These are phyloP conservation scores for Citrus cavaleriei DNA, from an alignment of 345 rosid genomes.

Conservation along the genomic window DNA sequence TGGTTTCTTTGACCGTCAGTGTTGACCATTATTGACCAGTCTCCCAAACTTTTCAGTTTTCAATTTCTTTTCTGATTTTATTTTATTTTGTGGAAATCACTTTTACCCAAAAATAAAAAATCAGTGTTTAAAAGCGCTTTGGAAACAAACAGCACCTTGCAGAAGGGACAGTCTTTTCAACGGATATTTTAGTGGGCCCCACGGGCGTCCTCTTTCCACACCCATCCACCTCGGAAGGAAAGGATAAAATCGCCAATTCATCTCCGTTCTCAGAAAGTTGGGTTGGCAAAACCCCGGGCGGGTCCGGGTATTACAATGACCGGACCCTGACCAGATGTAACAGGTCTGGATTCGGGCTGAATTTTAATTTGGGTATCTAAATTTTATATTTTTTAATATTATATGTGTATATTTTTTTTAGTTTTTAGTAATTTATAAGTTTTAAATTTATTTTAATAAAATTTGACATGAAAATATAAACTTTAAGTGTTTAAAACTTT, in stretches of 20 bases:
- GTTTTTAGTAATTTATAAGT: too few relatives aligned
- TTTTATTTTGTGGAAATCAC: too few relatives aligned
- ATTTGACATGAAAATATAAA: too few relatives aligned
- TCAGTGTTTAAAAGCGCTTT: background rate
- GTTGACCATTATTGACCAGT: constrained; percentile 5
- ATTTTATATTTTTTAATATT: too few relatives aligned
- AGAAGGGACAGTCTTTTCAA: constrained; percentile 2
- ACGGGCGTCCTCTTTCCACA: too few relatives aligned
- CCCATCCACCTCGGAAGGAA: too few relatives aligned
- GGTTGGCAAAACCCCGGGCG: accelerated
- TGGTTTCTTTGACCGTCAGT: background rate
- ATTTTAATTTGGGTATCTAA: accelerated
- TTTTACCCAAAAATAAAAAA: too few relatives aligned
- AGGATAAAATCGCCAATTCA: background rate
- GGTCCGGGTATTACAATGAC: accelerated
- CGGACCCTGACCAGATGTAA: too few relatives aligned
- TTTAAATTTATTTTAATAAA: too few relatives aligned
- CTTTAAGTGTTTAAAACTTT: too few relatives aligned
- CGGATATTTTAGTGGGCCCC: background rate
- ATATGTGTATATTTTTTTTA: too few relatives aligned
- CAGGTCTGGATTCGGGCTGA: too few relatives aligned
- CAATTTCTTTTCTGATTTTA: background rate
- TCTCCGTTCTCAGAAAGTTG: background rate
- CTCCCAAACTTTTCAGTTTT: background rate
- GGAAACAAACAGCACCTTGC: background rate